Conservation (phyloP, 371 early-diverging fungal genomes). For the Lichtheimia ornata region DNA sequence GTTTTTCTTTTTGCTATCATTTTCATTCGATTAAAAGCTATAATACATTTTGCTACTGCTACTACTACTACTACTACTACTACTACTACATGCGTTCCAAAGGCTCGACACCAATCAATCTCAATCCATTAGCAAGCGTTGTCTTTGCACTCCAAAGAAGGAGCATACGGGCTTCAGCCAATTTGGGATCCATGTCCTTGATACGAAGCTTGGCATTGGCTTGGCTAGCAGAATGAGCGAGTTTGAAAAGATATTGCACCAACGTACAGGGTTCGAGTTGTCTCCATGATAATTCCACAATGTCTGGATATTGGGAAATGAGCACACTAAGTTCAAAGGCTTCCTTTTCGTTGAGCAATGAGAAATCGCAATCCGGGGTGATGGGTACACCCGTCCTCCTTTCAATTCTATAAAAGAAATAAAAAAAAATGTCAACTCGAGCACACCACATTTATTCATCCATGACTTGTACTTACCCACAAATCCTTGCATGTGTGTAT, state of each 20-base stretch:
- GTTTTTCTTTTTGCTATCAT: background rate
- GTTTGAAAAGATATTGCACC: slow-evolving; percentile 85
- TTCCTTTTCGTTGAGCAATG: slow-evolving; percentile 68
- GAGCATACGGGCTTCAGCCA: slow-evolving; percentile 80
- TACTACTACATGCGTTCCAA: slow-evolving; percentile 81
- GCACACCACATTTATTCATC: background rate
- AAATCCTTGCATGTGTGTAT: slow-evolving; percentile 91
- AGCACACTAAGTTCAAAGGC: slow-evolving; percentile 71
- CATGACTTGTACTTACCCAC: slow-evolving; percentile 51
- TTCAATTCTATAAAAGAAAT: slow-evolving; percentile 41
- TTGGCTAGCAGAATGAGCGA: slow-evolving; percentile 79
- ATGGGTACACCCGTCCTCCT: slow-evolving; percentile 25
- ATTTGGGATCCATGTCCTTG: slow-evolving; percentile 53
- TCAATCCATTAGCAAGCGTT: slow-evolving; percentile 78
- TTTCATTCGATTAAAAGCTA: no score
- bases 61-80: no score
- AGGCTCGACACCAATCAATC: slow-evolving; percentile 76
- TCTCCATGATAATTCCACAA: slow-evolving; percentile 56
- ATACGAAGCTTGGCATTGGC: slow-evolving; percentile 80
- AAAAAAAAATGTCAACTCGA: background rate
- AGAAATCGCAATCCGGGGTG: slow-evolving; percentile 27
- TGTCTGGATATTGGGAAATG: slow-evolving; percentile 86
- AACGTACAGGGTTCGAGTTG: slow-evolving; percentile 89
- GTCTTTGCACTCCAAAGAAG: slow-evolving; percentile 74
- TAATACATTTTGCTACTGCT: background rate